phyloP scores from a whole-genome alignment of 2,329 filamentous ascomycete species.

The Endoconidiophora laricicola region DNA sequence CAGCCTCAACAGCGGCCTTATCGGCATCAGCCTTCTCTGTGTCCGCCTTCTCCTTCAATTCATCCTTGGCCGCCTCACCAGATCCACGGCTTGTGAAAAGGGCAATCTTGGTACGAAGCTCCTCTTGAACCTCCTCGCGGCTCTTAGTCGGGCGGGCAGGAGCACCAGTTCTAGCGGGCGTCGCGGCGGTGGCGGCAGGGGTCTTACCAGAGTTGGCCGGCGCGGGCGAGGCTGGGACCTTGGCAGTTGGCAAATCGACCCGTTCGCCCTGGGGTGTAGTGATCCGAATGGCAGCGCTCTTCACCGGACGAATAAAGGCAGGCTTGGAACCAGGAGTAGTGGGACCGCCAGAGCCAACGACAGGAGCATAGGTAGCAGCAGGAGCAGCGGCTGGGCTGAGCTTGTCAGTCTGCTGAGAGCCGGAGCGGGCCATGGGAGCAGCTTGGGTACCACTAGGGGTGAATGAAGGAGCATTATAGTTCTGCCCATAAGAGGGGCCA shows the following conservation, averaged over 20 bases:
- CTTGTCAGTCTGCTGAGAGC: constrained; percentile 39
- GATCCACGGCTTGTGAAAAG: constrained; percentile 29
- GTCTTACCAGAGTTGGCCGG: constrained; percentile 44
- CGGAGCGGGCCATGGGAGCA: constrained; percentile 65
- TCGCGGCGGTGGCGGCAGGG: constrained; percentile 55
- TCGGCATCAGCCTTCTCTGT: constrained; percentile 17
- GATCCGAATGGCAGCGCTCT: constrained; percentile 56
- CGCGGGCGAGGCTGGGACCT: constrained; percentile 40
- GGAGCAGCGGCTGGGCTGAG: constrained; percentile 46
- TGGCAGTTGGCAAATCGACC: constrained; percentile 48
- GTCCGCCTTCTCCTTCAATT: constrained; percentile 17
- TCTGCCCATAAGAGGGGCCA: constrained; percentile 22
- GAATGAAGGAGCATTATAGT: constrained; percentile 10
- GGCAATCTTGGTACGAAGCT: constrained; percentile 67
- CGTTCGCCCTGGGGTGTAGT: constrained; percentile 69
- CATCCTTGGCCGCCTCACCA: constrained; percentile 13
- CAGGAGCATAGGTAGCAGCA: constrained; percentile 41
- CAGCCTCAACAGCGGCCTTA: constrained; percentile 12
- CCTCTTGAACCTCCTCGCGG: constrained; percentile 64
- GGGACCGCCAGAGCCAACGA: constrained; percentile 40
- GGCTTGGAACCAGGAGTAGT: constrained; percentile 5
- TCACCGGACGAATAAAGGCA: constrained; percentile 9
- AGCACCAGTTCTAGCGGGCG: constrained; percentile 56
- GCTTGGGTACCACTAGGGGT: constrained; percentile 20
- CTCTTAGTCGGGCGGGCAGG: constrained; percentile 56